These are phyloP conservation scores for Candida rishiriensis DNA, from an alignment of 805 yeast genomes.

Conservation along the genomic window DNA sequence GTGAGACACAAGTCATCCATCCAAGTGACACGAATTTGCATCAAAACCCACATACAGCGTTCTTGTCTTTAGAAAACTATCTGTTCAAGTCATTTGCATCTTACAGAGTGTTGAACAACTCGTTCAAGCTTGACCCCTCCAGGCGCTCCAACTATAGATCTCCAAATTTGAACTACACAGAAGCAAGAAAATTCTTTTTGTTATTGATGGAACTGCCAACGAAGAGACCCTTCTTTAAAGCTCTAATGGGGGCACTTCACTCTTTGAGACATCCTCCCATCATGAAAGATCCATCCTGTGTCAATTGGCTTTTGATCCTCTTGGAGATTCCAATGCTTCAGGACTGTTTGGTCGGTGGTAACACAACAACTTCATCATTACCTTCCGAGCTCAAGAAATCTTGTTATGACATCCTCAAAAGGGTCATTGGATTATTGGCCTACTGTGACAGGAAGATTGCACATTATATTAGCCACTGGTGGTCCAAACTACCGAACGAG, in stretches of 20 bases:
- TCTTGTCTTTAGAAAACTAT: conserved; percentile 47
- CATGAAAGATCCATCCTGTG: conserved; percentile 36
- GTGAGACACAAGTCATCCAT: conserved; percentile 24
- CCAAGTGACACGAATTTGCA: neutral
- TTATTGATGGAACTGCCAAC: conserved; percentile 51
- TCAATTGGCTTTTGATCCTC: conserved; percentile 60
- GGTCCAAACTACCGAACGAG: conserved; percentile 38
- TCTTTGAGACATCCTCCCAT: conserved; percentile 48
- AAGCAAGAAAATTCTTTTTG: conserved; percentile 42
- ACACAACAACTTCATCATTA: conserved; percentile 14
- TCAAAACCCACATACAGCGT: conserved; percentile 21
- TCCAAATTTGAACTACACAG: conserved; percentile 47
- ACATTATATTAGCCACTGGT: conserved; percentile 49
- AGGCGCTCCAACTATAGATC: conserved; percentile 30
- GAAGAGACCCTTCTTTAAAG: conserved; percentile 51
- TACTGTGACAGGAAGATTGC: conserved; percentile 37
- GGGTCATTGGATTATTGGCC: conserved; percentile 65
- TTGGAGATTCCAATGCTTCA: conserved; percentile 64
- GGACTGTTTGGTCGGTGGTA: conserved; percentile 37
- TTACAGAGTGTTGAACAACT: conserved; percentile 42
- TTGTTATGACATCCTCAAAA: conserved; percentile 66
- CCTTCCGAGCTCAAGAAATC: conserved; percentile 49
- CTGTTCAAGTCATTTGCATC: conserved; percentile 46
- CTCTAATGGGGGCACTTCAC: conserved; percentile 48
- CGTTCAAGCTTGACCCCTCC: conserved; percentile 41